These are phyloP conservation scores for Trapa bicornis DNA, from an alignment of 345 rosid genomes.

Conservation along the genomic window DNA sequence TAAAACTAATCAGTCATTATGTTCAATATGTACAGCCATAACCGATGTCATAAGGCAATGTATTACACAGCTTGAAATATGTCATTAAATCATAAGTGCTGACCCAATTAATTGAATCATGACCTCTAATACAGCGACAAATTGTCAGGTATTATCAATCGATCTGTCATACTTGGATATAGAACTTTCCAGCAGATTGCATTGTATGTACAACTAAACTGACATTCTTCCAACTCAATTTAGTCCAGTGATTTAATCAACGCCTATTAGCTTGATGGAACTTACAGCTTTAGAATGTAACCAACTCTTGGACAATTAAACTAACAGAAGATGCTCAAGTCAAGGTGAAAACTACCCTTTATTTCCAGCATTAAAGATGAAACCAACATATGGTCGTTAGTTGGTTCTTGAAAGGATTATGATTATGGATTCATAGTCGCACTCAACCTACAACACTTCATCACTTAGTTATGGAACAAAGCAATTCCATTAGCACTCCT, in stretches of 20 bases:
- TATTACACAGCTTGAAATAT: too few species aligned
- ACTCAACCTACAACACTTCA: neutral
- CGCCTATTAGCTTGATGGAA: neutral
- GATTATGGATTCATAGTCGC: neutral
- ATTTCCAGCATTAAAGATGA: neutral
- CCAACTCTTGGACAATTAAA: neutral
- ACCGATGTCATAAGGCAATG: too few species aligned
- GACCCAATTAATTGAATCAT: neutral
- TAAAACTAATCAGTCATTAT: neutral
- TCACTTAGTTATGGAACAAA: neutral
- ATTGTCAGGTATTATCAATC: too few species aligned
- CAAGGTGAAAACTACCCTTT: neutral
- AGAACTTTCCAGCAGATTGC: neutral
- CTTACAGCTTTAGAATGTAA: neutral
- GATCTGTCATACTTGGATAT: too few species aligned
- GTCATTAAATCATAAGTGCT: neutral
- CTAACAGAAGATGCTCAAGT: neutral
- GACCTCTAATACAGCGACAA: too few species aligned
- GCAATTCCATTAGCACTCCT: neutral
- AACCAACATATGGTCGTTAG: neutral
- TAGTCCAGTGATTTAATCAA: too few species aligned
- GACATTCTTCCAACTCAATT: too few species aligned
- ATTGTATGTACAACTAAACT: neutral
- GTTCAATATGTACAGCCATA: neutral
- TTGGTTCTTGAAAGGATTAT: neutral